phyloP scores from a whole-genome alignment of 768 basidiomycete genomes.

The Amanita inopinata region DNA sequence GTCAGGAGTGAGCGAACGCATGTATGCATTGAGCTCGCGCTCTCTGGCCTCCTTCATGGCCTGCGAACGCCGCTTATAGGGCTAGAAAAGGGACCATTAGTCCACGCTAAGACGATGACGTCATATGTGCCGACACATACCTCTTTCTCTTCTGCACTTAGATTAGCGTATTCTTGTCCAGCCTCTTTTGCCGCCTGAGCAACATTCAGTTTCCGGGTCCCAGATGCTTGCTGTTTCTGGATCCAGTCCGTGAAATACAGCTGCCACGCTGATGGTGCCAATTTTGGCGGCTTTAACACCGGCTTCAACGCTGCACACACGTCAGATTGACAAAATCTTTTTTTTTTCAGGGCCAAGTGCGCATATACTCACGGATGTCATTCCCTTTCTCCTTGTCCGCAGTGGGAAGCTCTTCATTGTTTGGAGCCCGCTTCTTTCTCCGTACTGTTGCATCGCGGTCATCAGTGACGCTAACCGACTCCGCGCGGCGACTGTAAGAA shows the following conservation, averaged over 20 bases:
- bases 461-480: slow-evolving; percentile 49
- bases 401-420: slow-evolving; percentile 25
- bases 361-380: slow-evolving; percentile 35
- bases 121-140: slow-evolving; percentile 33
- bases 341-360: background rate
- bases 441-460: slow-evolving; percentile 72
- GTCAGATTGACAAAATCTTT: slow-evolving; percentile 11
- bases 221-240: slow-evolving; percentile 71
- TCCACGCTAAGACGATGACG: slow-evolving; percentile 21
- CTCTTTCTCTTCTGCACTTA: slow-evolving; percentile 78
- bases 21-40: slow-evolving; percentile 73
- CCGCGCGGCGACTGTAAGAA: slow-evolving; percentile 57
- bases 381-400: slow-evolving; percentile 28
- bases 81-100: slow-evolving; percentile 33
- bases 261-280: slow-evolving; percentile 93
- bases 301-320: slow-evolving; percentile 55
- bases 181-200: slow-evolving; percentile 95
- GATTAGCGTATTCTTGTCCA: slow-evolving; percentile 77
- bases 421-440: slow-evolving; percentile 38
- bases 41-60: slow-evolving; percentile 80
- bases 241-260: slow-evolving; percentile 96
- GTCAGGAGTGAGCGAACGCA: slow-evolving; percentile 82
- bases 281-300: slow-evolving; percentile 75
- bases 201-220: slow-evolving; percentile 82
- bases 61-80: slow-evolving; percentile 78